These are phyloP conservation scores for Spirogloea muscicola DNA, from an alignment of 139 green algal species.

Conservation along the genomic window DNA sequence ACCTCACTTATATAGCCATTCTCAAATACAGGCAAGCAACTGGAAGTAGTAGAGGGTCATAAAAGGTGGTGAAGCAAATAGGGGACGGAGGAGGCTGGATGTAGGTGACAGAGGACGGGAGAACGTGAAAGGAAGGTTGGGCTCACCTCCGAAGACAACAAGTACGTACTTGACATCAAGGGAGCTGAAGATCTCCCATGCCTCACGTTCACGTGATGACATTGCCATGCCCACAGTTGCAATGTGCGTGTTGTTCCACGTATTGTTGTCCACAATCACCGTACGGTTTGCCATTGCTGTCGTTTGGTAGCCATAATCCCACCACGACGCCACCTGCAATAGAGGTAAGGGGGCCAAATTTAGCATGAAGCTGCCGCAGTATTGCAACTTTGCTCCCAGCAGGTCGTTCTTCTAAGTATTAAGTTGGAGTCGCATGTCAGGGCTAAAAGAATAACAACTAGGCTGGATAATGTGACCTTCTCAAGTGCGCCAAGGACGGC, in stretches of 20 bases:
- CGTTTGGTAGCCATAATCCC: constrained; percentile 61
- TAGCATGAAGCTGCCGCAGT: no score
- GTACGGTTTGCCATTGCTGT: constrained; percentile 59
- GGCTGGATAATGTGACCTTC: constrained; percentile 48
- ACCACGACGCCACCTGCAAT: constrained; percentile 56
- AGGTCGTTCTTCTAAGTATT: no score
- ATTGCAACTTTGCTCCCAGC: no score
- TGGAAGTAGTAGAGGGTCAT: no score
- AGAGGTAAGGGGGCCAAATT: no score
- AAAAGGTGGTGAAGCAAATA: no score
- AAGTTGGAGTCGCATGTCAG: constrained; percentile 47
- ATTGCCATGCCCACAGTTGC: constrained; percentile 51
- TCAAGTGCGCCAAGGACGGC: constrained; percentile 49
- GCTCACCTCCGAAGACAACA: constrained; percentile 85
- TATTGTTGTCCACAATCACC: constrained; percentile 58
- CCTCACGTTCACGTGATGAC: constrained; percentile 46
- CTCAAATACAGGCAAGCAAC: no score
- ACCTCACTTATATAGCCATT: no score
- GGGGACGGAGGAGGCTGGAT: neutral
- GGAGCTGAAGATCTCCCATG: constrained; percentile 47
- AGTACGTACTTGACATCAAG: constrained; percentile 95
- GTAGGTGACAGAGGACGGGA: neutral
- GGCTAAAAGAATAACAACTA: no score
- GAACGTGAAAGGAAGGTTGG: no score
- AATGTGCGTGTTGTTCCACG: constrained; percentile 63